Conservation (phyloP, 2,329 filamentous ascomycete genomes). For the Colletotrichum liaoningense region DNA sequence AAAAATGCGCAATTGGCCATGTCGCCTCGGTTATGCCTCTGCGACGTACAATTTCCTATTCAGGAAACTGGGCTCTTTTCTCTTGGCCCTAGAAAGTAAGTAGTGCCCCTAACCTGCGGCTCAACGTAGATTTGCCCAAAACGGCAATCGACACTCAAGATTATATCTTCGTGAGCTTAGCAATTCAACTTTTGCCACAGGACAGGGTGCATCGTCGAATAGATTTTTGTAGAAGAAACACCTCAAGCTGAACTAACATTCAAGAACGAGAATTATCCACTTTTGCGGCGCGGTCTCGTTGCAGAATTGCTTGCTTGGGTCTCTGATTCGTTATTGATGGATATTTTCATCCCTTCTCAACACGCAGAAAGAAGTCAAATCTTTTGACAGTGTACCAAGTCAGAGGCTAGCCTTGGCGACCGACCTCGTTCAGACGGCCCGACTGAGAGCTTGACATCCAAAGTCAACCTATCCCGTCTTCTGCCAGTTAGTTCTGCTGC, state of each 20-base stretch:
- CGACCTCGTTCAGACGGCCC: background rate
- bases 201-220: background rate
- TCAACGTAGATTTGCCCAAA: constrained; percentile 6
- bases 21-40: background rate
- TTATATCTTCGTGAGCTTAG: background rate
- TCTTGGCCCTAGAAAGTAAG: background rate
- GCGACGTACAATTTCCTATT: background rate
- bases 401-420: background rate
- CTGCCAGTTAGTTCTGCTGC: background rate
- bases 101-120: background rate
- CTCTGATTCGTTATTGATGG: background rate
- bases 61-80: background rate
- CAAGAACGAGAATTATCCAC: background rate
- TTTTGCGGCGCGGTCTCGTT: background rate
- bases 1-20: background rate
- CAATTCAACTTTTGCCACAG: background rate
- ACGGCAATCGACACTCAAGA: background rate
- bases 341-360: background rate
- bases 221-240: background rate
- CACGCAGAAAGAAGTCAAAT: background rate
- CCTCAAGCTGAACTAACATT: background rate
- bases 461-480: background rate
- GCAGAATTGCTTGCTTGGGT: background rate
- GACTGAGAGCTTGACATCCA: background rate
- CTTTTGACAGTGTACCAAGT: background rate